Evolutionary conservation across 495 filamentous ascomycete genomes (phyloP).

Genomic region (Trichoderma virens): DNA sequence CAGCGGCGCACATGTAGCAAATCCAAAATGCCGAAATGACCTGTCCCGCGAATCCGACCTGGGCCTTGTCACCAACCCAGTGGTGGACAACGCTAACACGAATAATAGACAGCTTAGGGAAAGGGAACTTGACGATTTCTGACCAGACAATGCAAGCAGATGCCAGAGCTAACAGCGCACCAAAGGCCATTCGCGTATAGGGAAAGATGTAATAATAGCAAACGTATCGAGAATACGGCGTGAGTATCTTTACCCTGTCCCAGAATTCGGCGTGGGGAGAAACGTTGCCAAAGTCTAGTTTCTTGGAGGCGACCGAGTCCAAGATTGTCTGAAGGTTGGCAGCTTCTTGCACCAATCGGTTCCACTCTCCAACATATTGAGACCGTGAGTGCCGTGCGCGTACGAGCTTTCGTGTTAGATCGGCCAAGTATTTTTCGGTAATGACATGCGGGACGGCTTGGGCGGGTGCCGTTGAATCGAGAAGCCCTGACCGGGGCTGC

Average conservation of each 20-base stretch:
- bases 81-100: constrained; percentile 80
- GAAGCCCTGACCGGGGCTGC: constrained; percentile 41
- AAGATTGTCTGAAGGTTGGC: constrained; percentile 71
- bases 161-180: constrained; percentile 57
- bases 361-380: constrained; percentile 81
- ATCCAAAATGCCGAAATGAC: constrained; percentile 80
- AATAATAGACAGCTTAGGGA: constrained; percentile 72
- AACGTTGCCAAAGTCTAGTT: constrained; percentile 61
- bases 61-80: constrained; percentile 51
- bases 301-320: constrained; percentile 73
- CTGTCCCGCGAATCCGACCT: constrained; percentile 77
- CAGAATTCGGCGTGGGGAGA: constrained; percentile 47
- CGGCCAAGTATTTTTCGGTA: constrained; percentile 87
- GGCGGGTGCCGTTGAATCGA: constrained; percentile 27
- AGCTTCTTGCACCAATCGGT: constrained; percentile 63
- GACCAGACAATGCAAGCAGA: constrained; percentile 86
- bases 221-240: constrained; percentile 76
- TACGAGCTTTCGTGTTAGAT: constrained; percentile 71
- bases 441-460: constrained; percentile 64
- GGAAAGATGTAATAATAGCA: constrained; percentile 66
- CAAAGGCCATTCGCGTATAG: constrained; percentile 50
- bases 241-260: constrained; percentile 56
- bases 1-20: constrained; percentile 80
- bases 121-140: constrained; percentile 71
- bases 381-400: constrained; percentile 75